Base-by-base conservation (phyloP, 139 green algal species). In the Parachlorella kessleri region DNA sequence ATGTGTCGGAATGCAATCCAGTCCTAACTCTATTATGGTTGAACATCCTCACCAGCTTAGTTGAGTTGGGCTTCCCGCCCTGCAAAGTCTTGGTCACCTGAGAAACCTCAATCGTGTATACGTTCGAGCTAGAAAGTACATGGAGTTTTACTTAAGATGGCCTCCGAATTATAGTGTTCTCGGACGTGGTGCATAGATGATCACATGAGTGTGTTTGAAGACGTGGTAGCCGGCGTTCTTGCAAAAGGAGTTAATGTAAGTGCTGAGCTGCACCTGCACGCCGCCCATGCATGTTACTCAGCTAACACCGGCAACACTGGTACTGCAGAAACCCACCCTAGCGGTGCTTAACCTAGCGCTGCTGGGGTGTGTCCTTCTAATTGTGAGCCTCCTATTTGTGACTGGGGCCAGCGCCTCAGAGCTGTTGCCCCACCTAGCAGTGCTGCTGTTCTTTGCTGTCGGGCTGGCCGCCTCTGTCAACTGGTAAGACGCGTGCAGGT, bases 301-400 rank as follows among this genome's bases (percentile, higher is more conserved):
- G 30, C 66, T 4, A 24, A 21, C 66, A 40, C 40, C 8, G 32
- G 32, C 30, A 30, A 6, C 28, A 7, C 40, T 33, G 21, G 14
- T 35, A 21, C 36, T 74, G 67, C 83, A 90, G 85, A 75, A 69
- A 21, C 21, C 85, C 32, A 92, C 89, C 4, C 77, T 93, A 0
- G 30, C 89, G 24, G 48, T 88, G 7, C 39, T 93, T 2, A 93
- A 93, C 76, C 63, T 70, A 21, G 83, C 66, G 30, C 73, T 91
- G 23, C n/a, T 92, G 1, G 73, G 30, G 36, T 82, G 76, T 23
- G 40, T 85, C 26, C 37, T 87, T 6, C 69, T 70, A n/a, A 74
- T 90, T 6, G 42, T 54, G 2, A 41, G 81, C 39, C 73, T 92
- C 37, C 48, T 83, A 5, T 73, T 81, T 38, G 30, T 59, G 3